These are phyloP conservation scores for Micromonas pusilla DNA, from an alignment of 139 green algal genomes.

Conservation along the genomic window DNA sequence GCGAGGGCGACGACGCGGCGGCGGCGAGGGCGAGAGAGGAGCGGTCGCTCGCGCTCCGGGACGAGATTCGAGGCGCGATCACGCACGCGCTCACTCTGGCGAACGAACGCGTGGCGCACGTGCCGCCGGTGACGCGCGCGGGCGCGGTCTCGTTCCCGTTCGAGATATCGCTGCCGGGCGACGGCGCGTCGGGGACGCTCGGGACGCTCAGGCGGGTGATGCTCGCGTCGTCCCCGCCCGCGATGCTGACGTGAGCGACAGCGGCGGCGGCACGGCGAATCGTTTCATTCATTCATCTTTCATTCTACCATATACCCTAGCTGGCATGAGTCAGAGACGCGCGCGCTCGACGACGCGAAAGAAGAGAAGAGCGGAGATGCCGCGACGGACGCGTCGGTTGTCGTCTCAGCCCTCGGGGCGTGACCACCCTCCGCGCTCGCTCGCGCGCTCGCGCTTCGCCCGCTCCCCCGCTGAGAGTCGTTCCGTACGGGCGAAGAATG, in stretches of 20 bases:
- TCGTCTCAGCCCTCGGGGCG: too few relatives aligned
- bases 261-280: neutral
- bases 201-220: neutral
- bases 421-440: too few relatives aligned
- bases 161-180: constrained; percentile 52
- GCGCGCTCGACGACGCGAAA: too few relatives aligned
- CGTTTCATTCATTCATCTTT: too few relatives aligned
- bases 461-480: too few relatives aligned
- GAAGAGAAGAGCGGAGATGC: too few relatives aligned
- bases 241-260: neutral
- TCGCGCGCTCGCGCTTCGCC: too few relatives aligned
- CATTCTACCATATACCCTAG: too few relatives aligned
- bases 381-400: too few relatives aligned
- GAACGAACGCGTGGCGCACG: constrained; percentile 79
- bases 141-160: constrained; percentile 75
- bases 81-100: constrained; percentile 50
- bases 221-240: neutral
- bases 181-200: neutral
- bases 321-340: too few relatives aligned
- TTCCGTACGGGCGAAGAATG: too few relatives aligned
- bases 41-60: neutral
- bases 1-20: neutral
- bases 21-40: constrained; percentile 19
- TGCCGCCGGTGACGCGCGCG: constrained; percentile 72
- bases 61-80: constrained; percentile 29